These are phyloP conservation scores for Medicago ruthenica DNA, from an alignment of 306 rosid species.

Conservation along the genomic window DNA sequence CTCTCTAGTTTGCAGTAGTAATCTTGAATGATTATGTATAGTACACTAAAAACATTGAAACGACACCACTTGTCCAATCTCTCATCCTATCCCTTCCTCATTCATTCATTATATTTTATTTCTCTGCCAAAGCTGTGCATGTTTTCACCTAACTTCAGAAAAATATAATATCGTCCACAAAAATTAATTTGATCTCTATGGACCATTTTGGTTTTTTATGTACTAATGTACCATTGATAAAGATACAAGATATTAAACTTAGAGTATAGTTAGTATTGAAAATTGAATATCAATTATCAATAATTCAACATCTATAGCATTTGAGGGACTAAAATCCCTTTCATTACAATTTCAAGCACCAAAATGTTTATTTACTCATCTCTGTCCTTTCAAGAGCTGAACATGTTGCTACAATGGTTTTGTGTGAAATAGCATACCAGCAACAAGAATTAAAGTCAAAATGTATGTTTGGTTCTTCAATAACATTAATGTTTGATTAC, in stretches of 20 bases:
- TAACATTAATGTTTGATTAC: too few relatives aligned
- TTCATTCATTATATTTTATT: conserved; percentile 1
- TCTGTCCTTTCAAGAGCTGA: background rate
- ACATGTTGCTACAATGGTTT: conserved; percentile 24
- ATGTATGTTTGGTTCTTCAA: too few relatives aligned
- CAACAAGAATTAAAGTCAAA: conserved; percentile 9
- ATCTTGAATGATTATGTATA: conserved; percentile 11
- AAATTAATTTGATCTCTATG: background rate
- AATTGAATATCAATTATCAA: background rate
- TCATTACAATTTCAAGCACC: too few relatives aligned
- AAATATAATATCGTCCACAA: background rate
- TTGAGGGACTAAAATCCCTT: too few relatives aligned
- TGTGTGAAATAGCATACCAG: background rate
- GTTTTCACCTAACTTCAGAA: conserved; percentile 26
- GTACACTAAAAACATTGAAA: conserved; percentile 46
- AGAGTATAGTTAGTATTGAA: background rate
- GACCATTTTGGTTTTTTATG: background rate
- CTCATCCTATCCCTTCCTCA: background rate
- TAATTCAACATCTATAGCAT: background rate
- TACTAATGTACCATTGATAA: background rate
- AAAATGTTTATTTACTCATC: too few relatives aligned
- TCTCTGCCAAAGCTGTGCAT: conserved; percentile 28
- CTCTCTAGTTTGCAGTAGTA: conserved; percentile 24
- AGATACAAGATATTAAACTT: conserved; percentile 9
- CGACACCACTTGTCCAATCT: conserved; percentile 44